These are phyloP conservation scores for Umbelopsis isabellina DNA, from an alignment of 192 early-diverging fungal species.

Conservation along the genomic window DNA sequence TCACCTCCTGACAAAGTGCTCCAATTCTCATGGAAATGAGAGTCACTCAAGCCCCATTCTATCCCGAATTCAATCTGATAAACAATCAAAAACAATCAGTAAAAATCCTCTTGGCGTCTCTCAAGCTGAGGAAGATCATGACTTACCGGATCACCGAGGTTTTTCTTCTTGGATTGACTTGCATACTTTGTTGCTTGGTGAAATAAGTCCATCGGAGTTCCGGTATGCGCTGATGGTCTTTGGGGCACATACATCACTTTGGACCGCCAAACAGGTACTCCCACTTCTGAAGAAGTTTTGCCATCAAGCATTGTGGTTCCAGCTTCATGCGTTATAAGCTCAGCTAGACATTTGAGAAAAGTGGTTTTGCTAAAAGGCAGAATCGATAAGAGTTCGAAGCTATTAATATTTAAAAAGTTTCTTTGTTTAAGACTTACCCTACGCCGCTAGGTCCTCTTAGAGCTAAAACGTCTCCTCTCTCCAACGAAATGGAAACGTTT, in stretches of 20 bases:
- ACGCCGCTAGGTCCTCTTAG: slow-evolving; percentile 74
- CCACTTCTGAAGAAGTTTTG: slow-evolving; percentile 57
- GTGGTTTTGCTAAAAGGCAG: slow-evolving; percentile 71
- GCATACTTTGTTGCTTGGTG: slow-evolving; percentile 56
- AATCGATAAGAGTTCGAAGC: background rate
- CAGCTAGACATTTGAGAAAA: slow-evolving; percentile 80
- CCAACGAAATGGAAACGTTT: slow-evolving; percentile 56
- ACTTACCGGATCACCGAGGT: slow-evolving; percentile 62
- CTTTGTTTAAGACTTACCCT: slow-evolving; percentile 45
- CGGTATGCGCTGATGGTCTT: slow-evolving; percentile 67
- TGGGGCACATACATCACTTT: slow-evolving; percentile 89
- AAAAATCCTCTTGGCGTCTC: background rate
- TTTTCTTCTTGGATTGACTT: slow-evolving; percentile 45
- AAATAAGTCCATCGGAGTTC: slow-evolving; percentile 75
- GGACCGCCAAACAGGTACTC: slow-evolving; percentile 75
- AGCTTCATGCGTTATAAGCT: slow-evolving; percentile 66
- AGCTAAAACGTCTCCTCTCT: slow-evolving; percentile 57
- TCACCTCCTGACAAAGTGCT: slow-evolving; percentile 84
- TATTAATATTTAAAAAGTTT: background rate
- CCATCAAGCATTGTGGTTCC: slow-evolving; percentile 57
- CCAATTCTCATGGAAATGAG: slow-evolving; percentile 78
- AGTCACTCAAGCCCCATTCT: slow-evolving; percentile 69
- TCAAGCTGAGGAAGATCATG: background rate
- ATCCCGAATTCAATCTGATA: slow-evolving; percentile 55
- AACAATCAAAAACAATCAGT: slow-evolving; percentile 18